A percentile compares a stretch with the other conserved stretches of the same genome.
phyloP scores from a whole-genome alignment of 345 rosid genomes.

The Corchorus olitorius region DNA sequence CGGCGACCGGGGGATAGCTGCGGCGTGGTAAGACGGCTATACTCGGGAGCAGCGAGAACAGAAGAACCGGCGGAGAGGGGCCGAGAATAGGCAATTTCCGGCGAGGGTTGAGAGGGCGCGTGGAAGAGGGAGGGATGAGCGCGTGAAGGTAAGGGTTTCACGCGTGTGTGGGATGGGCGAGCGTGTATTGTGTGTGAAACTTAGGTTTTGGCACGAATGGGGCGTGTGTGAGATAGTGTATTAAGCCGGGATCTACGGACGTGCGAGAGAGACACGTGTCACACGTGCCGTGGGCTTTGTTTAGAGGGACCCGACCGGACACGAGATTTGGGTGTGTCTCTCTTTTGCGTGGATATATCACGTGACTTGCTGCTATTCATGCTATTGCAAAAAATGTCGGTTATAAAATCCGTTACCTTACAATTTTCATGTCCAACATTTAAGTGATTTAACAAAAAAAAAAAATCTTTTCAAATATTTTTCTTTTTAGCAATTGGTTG shows the following conservation, averaged over 20 bases:
- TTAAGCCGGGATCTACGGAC: slow-evolving; percentile 29
- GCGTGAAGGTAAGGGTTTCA: slow-evolving; percentile 56
- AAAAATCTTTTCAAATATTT: too few relatives aligned
- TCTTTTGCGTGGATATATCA: slow-evolving; percentile 20
- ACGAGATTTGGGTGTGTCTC: slow-evolving; percentile 26
- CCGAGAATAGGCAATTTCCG: slow-evolving; percentile 38
- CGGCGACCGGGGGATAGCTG: slow-evolving; percentile 28
- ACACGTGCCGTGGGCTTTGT: slow-evolving; percentile 30
- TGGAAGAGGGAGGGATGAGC: slow-evolving; percentile 39
- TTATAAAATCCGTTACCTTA: background rate
- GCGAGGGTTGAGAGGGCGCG: slow-evolving; percentile 31
- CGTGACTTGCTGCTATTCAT: slow-evolving; percentile 28
- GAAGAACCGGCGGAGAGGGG: background rate
- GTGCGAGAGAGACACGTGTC: slow-evolving; percentile 48
- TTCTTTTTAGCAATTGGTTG: too few relatives aligned
- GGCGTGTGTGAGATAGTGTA: slow-evolving; percentile 56
- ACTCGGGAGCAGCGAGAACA: slow-evolving; percentile 10
- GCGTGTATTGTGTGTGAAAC: slow-evolving; percentile 58
- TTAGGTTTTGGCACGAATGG: slow-evolving; percentile 70
- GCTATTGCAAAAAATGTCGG: slow-evolving; percentile 3
- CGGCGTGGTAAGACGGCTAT: slow-evolving; percentile 22
- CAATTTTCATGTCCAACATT: too few relatives aligned
- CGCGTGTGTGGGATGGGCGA: slow-evolving; percentile 64
- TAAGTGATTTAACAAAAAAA: too few relatives aligned
- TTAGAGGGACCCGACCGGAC: slow-evolving; percentile 19